phyloP scores from a whole-genome alignment of 306 rosid genomes.

The Corylus americana region DNA sequence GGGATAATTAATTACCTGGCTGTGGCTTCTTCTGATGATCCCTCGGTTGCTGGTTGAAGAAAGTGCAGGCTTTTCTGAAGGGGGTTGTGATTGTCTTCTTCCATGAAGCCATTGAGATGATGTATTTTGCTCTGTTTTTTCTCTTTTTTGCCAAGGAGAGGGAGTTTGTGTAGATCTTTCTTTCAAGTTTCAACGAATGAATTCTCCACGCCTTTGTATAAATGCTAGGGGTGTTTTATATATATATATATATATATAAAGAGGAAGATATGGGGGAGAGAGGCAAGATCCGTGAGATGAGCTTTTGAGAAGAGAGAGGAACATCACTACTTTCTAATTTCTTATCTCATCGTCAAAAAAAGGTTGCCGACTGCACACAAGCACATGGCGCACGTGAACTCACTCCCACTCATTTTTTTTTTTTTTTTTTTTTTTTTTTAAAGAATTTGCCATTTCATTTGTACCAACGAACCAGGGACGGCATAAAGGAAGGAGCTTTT shows the following conservation, averaged over 20 bases:
- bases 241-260: background rate
- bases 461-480: no score
- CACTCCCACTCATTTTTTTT: conserved; percentile 6
- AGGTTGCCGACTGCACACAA: conserved; percentile 56
- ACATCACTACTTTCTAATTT: conserved; percentile 45
- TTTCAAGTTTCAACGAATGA: background rate
- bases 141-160: no score
- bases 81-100: conserved; percentile 90
- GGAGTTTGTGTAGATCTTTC: background rate
- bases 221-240: background rate
- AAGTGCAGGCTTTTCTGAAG: conserved; percentile 79
- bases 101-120: conserved; percentile 71
- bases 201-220: conserved; percentile 15
- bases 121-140: no score
- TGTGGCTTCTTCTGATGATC: conserved; percentile 65
- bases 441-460: no score
- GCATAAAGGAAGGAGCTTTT: no score
- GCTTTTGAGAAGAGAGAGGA: conserved; percentile 46
- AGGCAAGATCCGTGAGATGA: conserved; percentile 92
- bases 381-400: conserved; percentile 79
- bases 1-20: conserved; percentile 42
- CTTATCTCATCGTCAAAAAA: conserved; percentile 47
- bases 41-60: conserved; percentile 68
- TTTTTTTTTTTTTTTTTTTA: conserved; percentile 23
- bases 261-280: background rate